These are phyloP conservation scores for Capronia americana DNA, from an alignment of 2,329 filamentous ascomycete genomes.

Conservation along the genomic window DNA sequence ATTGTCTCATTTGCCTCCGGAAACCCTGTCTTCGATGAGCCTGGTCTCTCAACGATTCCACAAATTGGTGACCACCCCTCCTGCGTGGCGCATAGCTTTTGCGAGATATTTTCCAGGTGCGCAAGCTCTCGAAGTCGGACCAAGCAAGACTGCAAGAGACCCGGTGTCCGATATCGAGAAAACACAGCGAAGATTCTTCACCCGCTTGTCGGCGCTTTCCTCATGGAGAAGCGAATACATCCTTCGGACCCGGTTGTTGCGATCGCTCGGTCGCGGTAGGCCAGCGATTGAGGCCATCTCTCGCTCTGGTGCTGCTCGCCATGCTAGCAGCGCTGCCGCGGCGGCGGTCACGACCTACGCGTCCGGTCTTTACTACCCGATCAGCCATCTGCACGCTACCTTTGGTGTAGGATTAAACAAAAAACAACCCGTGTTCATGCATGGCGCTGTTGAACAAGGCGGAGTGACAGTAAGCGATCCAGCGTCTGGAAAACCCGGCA, in stretches of 20 bases:
- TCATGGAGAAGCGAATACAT: conserved; percentile 98
- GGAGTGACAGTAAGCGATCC: conserved; percentile 84
- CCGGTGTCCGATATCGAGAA: conserved; percentile 53
- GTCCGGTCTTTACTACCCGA: conserved; percentile 77
- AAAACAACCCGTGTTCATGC: conserved; percentile 78
- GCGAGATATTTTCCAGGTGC: conserved; percentile 86
- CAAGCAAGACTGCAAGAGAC: conserved; percentile 48
- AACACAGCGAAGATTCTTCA: conserved; percentile 79
- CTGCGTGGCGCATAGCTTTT: conserved; percentile 94
- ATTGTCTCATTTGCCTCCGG: conserved; percentile 84
- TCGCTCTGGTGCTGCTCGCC: conserved; percentile 60
- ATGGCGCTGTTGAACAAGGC: conserved; percentile 80
- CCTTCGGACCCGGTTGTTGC: conserved; percentile 79
- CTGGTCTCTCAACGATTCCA: conserved; percentile 90
- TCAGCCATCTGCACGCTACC: conserved; percentile 79
- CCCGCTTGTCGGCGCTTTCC: conserved; percentile 79
- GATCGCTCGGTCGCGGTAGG: conserved; percentile 81
- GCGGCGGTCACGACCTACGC: conserved; percentile 83
- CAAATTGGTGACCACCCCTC: conserved; percentile 82
- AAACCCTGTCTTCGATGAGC: conserved; percentile 80
- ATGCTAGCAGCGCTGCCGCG: conserved; percentile 66
- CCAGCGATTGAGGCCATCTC: conserved; percentile 64
- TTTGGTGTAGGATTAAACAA: conserved; percentile 73
- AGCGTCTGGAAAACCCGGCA: conserved; percentile 73
- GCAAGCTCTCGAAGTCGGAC: conserved; percentile 57